phyloP scores from a whole-genome alignment of 495 filamentous ascomycete species.

The Cenococcum geophilum region DNA sequence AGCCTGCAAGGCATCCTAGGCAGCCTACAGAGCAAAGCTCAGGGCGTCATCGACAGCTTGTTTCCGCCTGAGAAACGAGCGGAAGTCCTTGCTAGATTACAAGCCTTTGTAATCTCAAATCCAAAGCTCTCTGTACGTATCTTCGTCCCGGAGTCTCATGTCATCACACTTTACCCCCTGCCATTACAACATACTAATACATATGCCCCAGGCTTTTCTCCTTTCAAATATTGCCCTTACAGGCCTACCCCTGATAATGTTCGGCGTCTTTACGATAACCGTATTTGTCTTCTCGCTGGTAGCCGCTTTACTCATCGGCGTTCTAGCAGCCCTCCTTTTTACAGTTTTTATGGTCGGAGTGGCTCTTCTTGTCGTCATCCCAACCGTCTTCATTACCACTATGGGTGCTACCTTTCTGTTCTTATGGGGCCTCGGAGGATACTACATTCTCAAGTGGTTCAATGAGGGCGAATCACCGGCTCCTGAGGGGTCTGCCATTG shows the following conservation, averaged over 20 bases:
- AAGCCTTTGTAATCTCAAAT: conserved; percentile 36
- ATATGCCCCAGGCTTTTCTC: conserved; percentile 44
- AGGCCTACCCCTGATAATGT: conserved; percentile 55
- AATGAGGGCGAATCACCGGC: conserved; percentile 31
- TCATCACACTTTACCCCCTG: neutral
- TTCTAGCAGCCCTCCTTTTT: conserved; percentile 49
- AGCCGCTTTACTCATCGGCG: conserved; percentile 46
- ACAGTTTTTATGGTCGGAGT: conserved; percentile 56
- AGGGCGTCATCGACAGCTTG: conserved; percentile 31
- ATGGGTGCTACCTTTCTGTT: conserved; percentile 53
- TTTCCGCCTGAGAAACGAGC: conserved; percentile 38
- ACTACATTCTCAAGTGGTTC: conserved; percentile 50
- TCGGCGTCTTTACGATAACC: conserved; percentile 52
- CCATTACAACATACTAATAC: neutral
- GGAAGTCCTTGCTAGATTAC: conserved; percentile 30
- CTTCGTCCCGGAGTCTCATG: neutral
- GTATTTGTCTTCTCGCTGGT: conserved; percentile 51
- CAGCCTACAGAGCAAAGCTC: conserved; percentile 17
- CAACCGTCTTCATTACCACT: conserved; percentile 55
- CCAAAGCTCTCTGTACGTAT: conserved; percentile 39
- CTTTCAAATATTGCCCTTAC: conserved; percentile 51
- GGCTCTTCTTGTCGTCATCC: conserved; percentile 57
- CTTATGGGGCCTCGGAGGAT: conserved; percentile 55
- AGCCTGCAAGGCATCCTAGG: conserved; percentile 23
- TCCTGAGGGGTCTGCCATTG: conserved; percentile 32